Evolutionary conservation across 2,329 filamentous ascomycete species (phyloP).

Genomic region (Penicillium expansum): DNA sequence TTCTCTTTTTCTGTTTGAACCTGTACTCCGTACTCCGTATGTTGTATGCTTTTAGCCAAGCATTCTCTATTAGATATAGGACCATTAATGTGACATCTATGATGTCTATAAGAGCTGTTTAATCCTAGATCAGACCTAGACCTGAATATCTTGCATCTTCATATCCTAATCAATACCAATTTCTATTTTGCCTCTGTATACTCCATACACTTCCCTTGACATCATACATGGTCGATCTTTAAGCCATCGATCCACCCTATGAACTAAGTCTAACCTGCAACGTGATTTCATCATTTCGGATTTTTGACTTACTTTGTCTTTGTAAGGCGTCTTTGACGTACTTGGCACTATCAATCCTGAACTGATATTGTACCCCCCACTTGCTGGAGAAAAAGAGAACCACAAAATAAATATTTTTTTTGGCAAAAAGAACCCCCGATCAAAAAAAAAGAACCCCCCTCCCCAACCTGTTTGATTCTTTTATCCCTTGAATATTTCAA

Average conservation of each 20-base stretch:
- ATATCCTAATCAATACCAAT: background rate
- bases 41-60: slow-evolving; percentile 5
- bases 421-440: background rate
- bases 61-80: slow-evolving; percentile 8
- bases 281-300: slow-evolving; percentile 7
- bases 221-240: slow-evolving; percentile 10
- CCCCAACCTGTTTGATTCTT: background rate
- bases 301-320: background rate
- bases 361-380: background rate
- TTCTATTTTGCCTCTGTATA: background rate
- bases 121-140: background rate
- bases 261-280: background rate
- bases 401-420: background rate
- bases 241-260: slow-evolving; percentile 10
- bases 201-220: background rate
- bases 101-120: background rate
- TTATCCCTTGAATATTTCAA: background rate
- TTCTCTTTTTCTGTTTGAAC: too few relatives aligned
- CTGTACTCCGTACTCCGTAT: background rate
- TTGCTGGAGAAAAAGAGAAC: background rate
- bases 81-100: background rate
- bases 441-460: background rate
- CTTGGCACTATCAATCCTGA: background rate
- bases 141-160: background rate
- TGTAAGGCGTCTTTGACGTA: background rate